Evolutionary conservation across 164 flowering plant genomes (phyloP).

Genomic region (Vitis rotundifolia): DNA sequence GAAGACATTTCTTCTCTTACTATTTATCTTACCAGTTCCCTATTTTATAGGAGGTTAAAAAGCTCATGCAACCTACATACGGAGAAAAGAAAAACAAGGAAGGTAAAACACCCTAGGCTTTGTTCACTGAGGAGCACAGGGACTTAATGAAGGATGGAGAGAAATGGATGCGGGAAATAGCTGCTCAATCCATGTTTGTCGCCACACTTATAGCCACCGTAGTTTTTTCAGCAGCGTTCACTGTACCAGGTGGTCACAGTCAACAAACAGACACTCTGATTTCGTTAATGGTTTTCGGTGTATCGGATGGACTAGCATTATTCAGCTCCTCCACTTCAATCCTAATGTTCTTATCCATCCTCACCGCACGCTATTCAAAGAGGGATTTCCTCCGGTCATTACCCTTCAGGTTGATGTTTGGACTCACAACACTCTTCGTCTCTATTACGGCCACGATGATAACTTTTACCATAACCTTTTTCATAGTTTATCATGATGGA

Average conservation of each 20-base stretch:
- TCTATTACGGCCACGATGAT: too few species aligned
- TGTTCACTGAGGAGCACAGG: not conserved
- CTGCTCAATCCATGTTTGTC: not conserved
- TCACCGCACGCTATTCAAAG: not conserved
- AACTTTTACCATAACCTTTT: too few species aligned
- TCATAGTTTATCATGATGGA: too few species aligned
- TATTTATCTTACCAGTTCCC: too few species aligned
- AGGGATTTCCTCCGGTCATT: not conserved
- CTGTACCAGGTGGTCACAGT: not conserved
- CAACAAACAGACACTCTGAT: not conserved
- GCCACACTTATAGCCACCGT: too few species aligned
- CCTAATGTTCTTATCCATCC: not conserved
- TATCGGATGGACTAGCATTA: not conserved
- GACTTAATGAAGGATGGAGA: not conserved
- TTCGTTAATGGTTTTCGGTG: not conserved
- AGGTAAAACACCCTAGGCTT: not conserved
- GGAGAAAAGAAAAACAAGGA: not conserved
- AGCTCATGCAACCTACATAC: not conserved
- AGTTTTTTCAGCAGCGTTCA: too few species aligned
- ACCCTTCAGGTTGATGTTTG: too few species aligned
- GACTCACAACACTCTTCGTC: too few species aligned
- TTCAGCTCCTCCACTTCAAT: not conserved
- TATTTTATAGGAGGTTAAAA: not conserved
- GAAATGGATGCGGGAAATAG: not conserved
- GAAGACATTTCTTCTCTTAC: too few species aligned